These are phyloP conservation scores for Logfia minima DNA, from an alignment of 129 eudicot genomes.

Conservation along the genomic window DNA sequence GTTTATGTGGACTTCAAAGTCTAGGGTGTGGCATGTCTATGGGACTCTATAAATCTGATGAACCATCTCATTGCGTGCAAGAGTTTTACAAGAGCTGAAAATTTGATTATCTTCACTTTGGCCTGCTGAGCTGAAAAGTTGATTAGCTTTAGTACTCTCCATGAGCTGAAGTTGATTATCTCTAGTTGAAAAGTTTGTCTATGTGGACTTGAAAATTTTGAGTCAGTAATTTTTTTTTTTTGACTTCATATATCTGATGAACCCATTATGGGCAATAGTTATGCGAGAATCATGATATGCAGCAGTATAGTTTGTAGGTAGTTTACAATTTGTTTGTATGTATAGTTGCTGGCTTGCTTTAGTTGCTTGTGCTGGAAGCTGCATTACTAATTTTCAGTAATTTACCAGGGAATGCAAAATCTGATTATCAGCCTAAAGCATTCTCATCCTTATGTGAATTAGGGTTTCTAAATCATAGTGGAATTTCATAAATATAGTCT, in stretches of 20 bases:
- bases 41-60: not conserved
- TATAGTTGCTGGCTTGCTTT: not conserved
- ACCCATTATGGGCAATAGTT: not conserved
- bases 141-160: not conserved
- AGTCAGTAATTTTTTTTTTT: too few relatives aligned
- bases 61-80: not conserved
- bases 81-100: not conserved
- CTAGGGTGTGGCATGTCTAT: not conserved
- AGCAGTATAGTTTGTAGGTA: not conserved
- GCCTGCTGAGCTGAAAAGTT: not conserved
- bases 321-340: not conserved
- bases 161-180: not conserved
- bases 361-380: not conserved
- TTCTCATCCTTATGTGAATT: too few relatives aligned
- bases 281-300: not conserved
- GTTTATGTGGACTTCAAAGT: not conserved
- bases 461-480: too few relatives aligned
- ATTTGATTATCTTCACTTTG: not conserved
- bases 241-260: not conserved
- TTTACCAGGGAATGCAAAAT: not conserved
- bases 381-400: not conserved
- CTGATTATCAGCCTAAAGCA: not conserved
- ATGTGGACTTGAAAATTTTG: not conserved
- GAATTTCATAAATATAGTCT: too few relatives aligned
- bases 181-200: not conserved